A percentile compares a stretch with the other conserved stretches of the same genome.
Conservation (phyloP, 768 basidiomycete genomes). For the Hypholoma sublateritium region DNA sequence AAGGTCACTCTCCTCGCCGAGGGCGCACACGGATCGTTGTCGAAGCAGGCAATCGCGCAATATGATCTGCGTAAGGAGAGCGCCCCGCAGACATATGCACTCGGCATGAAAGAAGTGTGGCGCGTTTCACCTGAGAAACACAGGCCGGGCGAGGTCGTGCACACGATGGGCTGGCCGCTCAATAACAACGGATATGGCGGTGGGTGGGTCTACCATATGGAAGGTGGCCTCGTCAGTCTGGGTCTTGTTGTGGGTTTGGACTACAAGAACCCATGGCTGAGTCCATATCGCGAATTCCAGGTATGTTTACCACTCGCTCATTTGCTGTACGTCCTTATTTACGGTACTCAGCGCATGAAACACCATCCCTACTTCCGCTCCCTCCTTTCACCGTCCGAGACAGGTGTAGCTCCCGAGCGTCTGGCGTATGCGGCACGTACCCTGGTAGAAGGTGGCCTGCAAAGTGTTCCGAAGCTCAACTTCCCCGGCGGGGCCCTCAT, state of each 20-base stretch:
- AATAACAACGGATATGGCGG: conserved; percentile 86
- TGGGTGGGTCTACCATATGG: conserved; percentile 96
- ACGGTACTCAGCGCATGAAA: conserved; percentile 64
- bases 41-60: conserved; percentile 72
- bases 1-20: conserved; percentile 92
- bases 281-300: conserved; percentile 92
- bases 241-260: conserved; percentile 94
- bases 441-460: conserved; percentile 91
- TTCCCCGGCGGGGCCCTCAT: conserved; percentile 96
- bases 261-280: conserved; percentile 91
- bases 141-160: conserved; percentile 79
- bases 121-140: conserved; percentile 66
- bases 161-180: conserved; percentile 94
- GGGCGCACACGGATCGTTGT: conserved; percentile 90
- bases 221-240: conserved; percentile 82
- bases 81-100: conserved; percentile 92
- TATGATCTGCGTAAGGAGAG: conserved; percentile 69
- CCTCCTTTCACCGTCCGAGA: conserved; percentile 61
- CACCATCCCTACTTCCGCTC: conserved; percentile 90
- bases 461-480: conserved; percentile 79
- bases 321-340: conserved; percentile 1
- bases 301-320: conserved; percentile 36
- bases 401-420: conserved; percentile 47
- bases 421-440: conserved; percentile 90
- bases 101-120: conserved; percentile 99